Base-by-base conservation (phyloP, 2,329 filamentous ascomycete species). In the Pyricularia grisea region DNA sequence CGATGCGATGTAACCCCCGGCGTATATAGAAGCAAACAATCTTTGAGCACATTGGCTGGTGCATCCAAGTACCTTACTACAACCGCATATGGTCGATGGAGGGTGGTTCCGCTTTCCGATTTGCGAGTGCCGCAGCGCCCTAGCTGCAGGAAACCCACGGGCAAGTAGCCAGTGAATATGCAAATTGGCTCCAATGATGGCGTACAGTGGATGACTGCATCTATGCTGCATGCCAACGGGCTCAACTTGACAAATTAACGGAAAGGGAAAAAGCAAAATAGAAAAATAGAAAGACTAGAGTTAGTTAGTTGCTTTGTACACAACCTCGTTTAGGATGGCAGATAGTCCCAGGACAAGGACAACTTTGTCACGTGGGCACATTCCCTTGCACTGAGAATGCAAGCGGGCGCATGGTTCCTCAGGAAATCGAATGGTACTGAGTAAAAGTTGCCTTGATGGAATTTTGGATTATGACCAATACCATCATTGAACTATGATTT, bases 31-130 rank as follows among this genome's bases (percentile, higher is more conserved):
- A 63, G 60, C 60, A 63, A 63, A 63, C 60, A 63, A 30, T 14
- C 5, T 63, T 28, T 27, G 60, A 63, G 60, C 60, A 28, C 25
- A 20, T 63, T 63, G 58, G 58, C 58, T 28, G 23, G 42, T 55
- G 42, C 20, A 14, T 55, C 20, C 42, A 55, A 55, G 42, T 55
- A 55, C 42, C 42, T 55, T 55, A n/a, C 20, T 55, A 55, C 20
- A n/a, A 55, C 20, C 42, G 20, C 20, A 55, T 55, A 63, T 63
- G 25, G 60, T 63, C 25, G 25, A 55, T 67, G 65, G 65, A 67
- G 65, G 65, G 65, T 67, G 20, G 65, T 50, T 67, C 36, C 36
- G 65, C 23, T 50, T 50, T 67, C 65, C 36, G 65, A 67, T 67
- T 67, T 50, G 65, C 64, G 61, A 31, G 61, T 28, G 25, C 12